Evolutionary conservation across 2,329 filamentous ascomycete species (phyloP), one percentile per base, ranked within the genome.

Genomic region (Apiospora koreana): DNA sequence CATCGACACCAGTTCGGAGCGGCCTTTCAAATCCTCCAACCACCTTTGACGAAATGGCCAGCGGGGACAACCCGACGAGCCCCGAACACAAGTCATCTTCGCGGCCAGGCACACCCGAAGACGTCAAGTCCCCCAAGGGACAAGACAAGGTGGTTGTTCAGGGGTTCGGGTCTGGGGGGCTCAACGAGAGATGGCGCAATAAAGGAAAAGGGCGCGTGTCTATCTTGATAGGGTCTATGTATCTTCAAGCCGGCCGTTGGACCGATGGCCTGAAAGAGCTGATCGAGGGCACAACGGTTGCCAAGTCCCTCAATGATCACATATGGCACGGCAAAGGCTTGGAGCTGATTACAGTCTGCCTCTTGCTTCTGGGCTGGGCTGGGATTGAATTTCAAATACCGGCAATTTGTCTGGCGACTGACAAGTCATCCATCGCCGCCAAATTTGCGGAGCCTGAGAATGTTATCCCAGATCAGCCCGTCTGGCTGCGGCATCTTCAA

Each of bases 241-340:
- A 95, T 79, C 88, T 99, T 75, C 93, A 95, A 80, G 93, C 94
- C 68, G 96, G 96, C 35, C 90, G 94, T 72, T 98, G 96, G 94
- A 89, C 87, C 65, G 95, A 98, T 81, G 95, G 95, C 9, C 81
- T 98, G 64, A 92, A 90, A 79, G 94, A 97, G 78, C 87, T 98
- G 28, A 86, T 90, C 12, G 95, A 98, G 71, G 94, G 92, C 69
- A 94, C 93, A 1, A 88, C 88, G 12, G 89, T 92, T 75, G 92
- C 94, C 21, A 92, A 94, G 75, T 91, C 90, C 46, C 88, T 93
- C 71, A 95, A 94, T 76, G 96, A 99, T 81, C 94, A 97, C 80
- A 80, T 98, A n/a, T 99, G 96, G 95, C 94, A 98, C 82, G 96
- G 93, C 23, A 98, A 98, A 81, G 95, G 94, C 1, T 85, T 99